phyloP scores from a whole-genome alignment of 176 grass and related monocot species.

The Rhynchospora tenuis region DNA sequence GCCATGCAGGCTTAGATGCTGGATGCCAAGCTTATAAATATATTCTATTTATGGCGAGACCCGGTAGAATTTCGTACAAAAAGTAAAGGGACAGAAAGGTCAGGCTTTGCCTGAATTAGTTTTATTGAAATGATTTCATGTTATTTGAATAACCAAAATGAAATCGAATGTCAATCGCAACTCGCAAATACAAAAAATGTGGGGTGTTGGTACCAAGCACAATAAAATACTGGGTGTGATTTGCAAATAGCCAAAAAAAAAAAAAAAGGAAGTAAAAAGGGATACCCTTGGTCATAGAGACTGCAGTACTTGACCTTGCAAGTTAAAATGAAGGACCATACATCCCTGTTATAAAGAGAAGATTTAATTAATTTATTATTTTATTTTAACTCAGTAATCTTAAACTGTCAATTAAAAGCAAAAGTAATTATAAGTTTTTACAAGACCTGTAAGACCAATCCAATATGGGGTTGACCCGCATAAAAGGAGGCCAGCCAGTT shows the following conservation, averaged over 20 bases:
- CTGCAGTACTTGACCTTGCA: constrained; percentile 95
- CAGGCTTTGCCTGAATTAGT: background rate
- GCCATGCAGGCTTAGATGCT: background rate
- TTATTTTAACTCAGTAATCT: background rate
- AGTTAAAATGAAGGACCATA: constrained; percentile 93
- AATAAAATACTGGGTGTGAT: constrained; percentile 5
- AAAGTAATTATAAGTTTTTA: constrained; percentile 25
- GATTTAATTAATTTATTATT: constrained; percentile 25
- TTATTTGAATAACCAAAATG: background rate
- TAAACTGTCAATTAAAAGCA: background rate
- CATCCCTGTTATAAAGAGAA: constrained; percentile 63
- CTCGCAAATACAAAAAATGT: background rate
- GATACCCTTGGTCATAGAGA: constrained; percentile 93
- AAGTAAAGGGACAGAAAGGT: background rate
- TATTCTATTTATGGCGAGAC: background rate
- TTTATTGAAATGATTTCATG: background rate
- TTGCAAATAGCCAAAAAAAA: background rate
- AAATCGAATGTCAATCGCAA: background rate
- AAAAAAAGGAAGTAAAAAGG: constrained; percentile 26
- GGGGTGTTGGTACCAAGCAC: background rate
- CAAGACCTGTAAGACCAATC: constrained; percentile 99
- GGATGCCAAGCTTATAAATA: background rate
- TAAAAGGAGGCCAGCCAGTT: constrained; percentile 98
- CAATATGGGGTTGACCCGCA: constrained; percentile 99
- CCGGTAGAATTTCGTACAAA: background rate